A percentile compares a stretch with the other conserved stretches of the same genome.
Evolutionary conservation across 371 early-diverging fungal genomes (phyloP).

Genomic region (Mortierella polycephala): DNA sequence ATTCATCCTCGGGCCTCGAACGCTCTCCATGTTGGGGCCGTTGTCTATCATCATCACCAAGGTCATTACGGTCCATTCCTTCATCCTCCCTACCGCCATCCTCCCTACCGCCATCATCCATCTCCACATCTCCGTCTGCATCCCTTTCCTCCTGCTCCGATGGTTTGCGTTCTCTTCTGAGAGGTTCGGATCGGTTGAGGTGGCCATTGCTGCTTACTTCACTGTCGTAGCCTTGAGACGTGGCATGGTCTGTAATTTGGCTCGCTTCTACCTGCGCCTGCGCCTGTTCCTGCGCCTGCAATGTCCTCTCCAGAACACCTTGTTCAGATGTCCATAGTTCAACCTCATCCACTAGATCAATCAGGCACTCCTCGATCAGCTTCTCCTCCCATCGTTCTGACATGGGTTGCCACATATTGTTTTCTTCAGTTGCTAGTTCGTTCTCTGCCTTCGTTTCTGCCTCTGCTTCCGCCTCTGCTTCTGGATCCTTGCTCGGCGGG

Average conservation of each 20-base stretch:
- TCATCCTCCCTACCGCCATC: constrained; percentile 5
- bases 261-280: not conserved
- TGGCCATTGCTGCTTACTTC: constrained; percentile 34
- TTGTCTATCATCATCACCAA: constrained; percentile 10
- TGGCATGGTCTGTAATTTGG: not conserved
- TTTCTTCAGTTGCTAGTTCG: constrained; percentile 7
- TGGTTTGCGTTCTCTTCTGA: not conserved
- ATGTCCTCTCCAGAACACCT: constrained; percentile 13
- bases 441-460: constrained; percentile 54
- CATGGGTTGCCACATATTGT: constrained; percentile 65
- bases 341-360: constrained; percentile 76
- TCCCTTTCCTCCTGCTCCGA: constrained; percentile 6
- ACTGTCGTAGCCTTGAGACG: constrained; percentile 15
- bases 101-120: constrained; percentile 17
- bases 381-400: constrained; percentile 69
- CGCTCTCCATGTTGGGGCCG: too few species aligned
- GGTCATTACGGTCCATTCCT: not conserved
- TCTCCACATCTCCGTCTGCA: constrained; percentile 12
- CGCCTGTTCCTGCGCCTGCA: constrained; percentile 6
- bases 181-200: constrained; percentile 1
- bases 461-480: constrained; percentile 53
- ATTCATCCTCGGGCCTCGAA: not conserved
- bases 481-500: constrained; percentile 62
- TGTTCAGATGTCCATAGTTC: constrained; percentile 56
- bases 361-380: constrained; percentile 72